These are phyloP conservation scores for Kalmanozyma brasiliensis DNA, from an alignment of 1,284 basidiomycete species.

Conservation along the genomic window DNA sequence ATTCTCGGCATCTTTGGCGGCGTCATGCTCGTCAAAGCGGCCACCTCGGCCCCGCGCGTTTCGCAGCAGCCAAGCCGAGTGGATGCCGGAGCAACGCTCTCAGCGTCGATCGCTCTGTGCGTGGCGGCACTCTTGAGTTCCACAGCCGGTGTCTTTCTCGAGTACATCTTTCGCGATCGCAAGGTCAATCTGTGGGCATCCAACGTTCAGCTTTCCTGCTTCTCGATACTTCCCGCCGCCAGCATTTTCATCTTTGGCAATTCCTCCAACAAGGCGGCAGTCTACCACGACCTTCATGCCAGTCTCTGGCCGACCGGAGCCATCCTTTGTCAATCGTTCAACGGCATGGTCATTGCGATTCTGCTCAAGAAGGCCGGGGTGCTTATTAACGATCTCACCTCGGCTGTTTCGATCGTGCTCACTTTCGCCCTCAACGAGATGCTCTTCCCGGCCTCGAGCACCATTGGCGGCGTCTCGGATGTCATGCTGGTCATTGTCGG, in stretches of 20 bases:
- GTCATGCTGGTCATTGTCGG: slow-evolving; percentile 17
- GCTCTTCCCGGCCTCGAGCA: slow-evolving; percentile 14
- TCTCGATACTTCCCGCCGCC: slow-evolving; percentile 34
- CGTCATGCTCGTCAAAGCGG: slow-evolving; percentile 26
- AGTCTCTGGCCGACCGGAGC: slow-evolving; percentile 24
- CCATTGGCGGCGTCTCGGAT: slow-evolving; percentile 1
- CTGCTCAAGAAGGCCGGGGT: slow-evolving; percentile 34
- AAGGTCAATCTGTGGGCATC: slow-evolving; percentile 31
- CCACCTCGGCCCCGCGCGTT: neutral
- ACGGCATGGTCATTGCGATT: slow-evolving; percentile 29
- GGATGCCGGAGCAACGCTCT: neutral
- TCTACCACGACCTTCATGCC: slow-evolving; percentile 10
- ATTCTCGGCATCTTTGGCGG: slow-evolving; percentile 32
- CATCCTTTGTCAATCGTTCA: slow-evolving; percentile 21
- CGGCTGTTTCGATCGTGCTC: slow-evolving; percentile 21
- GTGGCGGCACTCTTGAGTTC: slow-evolving; percentile 24
- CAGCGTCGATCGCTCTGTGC: slow-evolving; percentile 8
- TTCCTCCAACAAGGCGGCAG: slow-evolving; percentile 10
- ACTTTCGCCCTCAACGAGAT: slow-evolving; percentile 19
- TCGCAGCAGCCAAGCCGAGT: neutral
- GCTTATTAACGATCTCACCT: slow-evolving; percentile 24
- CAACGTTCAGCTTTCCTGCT: slow-evolving; percentile 40
- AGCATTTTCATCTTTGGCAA: slow-evolving; percentile 7
- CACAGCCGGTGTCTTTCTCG: slow-evolving; percentile 27
- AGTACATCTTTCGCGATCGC: slow-evolving; percentile 34